Evolutionary conservation across 306 rosid genomes (phyloP).

Genomic region (Cicer arietinum): DNA sequence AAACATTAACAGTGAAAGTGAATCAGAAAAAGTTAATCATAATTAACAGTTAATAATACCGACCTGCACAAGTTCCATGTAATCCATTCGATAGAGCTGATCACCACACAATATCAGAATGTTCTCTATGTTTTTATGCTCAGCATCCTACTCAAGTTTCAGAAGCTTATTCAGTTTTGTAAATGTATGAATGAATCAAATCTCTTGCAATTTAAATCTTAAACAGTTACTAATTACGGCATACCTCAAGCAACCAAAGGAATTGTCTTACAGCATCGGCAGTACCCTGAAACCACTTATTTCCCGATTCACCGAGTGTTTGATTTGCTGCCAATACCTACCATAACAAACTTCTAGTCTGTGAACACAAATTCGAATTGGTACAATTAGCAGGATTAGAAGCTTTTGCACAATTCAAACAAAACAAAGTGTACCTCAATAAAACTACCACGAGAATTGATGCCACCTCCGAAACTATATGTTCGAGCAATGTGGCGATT

Average conservation of each 20-base stretch:
- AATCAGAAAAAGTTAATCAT: slow-evolving; percentile 21
- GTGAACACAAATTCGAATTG: no score
- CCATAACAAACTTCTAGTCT: slow-evolving; percentile 36
- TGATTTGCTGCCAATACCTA: slow-evolving; percentile 63
- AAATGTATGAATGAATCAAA: slow-evolving; percentile 27
- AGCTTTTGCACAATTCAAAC: neutral
- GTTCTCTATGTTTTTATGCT: slow-evolving; percentile 58
- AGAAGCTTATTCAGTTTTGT: slow-evolving; percentile 42
- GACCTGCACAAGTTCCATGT: slow-evolving; percentile 59
- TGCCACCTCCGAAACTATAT: slow-evolving; percentile 50
- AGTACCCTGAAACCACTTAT: slow-evolving; percentile 65
- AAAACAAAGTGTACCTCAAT: slow-evolving; percentile 50
- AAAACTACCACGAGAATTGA: slow-evolving; percentile 55
- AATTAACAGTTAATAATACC: slow-evolving; percentile 18
- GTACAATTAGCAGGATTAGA: no score
- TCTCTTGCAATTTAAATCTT: slow-evolving; percentile 9
- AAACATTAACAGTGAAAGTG: slow-evolving; percentile 29
- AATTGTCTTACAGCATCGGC: slow-evolving; percentile 65
- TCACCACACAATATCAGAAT: slow-evolving; percentile 62
- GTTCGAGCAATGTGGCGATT: slow-evolving; percentile 60
- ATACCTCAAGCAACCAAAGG: slow-evolving; percentile 66
- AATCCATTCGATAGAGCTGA: slow-evolving; percentile 65
- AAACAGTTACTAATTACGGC: slow-evolving; percentile 7
- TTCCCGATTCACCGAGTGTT: slow-evolving; percentile 58
- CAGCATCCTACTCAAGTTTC: slow-evolving; percentile 56